Evolutionary conservation across 2,329 filamentous ascomycete species (phyloP).

Genomic region (Hysterium pulicare): DNA sequence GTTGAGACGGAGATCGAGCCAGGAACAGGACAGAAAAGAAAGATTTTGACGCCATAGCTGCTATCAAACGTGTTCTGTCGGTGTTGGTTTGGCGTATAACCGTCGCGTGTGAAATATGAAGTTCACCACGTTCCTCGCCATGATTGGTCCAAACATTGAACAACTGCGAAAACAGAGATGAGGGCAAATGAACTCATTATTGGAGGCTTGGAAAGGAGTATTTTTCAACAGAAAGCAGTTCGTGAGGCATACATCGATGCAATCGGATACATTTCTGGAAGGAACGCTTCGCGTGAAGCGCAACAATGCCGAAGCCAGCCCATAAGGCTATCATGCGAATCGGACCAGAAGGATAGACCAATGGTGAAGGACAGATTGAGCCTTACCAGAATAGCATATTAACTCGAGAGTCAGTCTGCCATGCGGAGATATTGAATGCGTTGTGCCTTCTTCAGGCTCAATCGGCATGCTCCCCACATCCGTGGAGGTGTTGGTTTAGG

Average conservation of each 20-base stretch:
- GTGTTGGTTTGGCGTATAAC: slow-evolving; percentile 1
- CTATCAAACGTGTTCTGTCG: background rate
- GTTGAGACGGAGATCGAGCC: background rate
- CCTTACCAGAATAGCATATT: too few species aligned
- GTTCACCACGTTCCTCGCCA: slow-evolving; percentile 1
- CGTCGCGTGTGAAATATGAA: slow-evolving; percentile 1
- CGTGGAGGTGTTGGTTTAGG: background rate
- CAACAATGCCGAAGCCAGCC: too few species aligned
- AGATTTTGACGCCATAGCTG: slow-evolving; percentile 2
- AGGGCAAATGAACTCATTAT: background rate
- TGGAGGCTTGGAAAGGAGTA: too few species aligned
- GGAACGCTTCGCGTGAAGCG: too few species aligned
- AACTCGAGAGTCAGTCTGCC: background rate
- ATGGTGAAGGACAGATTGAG: background rate
- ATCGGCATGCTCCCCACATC: background rate
- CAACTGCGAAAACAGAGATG: background rate
- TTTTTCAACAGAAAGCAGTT: too few species aligned
- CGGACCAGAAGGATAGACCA: background rate
- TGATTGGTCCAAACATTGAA: background rate
- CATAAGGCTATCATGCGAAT: too few species aligned
- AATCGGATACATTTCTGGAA: too few species aligned
- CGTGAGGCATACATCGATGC: too few species aligned
- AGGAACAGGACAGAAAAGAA: background rate
- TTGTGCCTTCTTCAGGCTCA: slow-evolving; percentile 1
- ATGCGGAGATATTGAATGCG: background rate